Evolutionary conservation across 805 yeast species (phyloP).

Genomic region (Lipomyces mesembrius): DNA sequence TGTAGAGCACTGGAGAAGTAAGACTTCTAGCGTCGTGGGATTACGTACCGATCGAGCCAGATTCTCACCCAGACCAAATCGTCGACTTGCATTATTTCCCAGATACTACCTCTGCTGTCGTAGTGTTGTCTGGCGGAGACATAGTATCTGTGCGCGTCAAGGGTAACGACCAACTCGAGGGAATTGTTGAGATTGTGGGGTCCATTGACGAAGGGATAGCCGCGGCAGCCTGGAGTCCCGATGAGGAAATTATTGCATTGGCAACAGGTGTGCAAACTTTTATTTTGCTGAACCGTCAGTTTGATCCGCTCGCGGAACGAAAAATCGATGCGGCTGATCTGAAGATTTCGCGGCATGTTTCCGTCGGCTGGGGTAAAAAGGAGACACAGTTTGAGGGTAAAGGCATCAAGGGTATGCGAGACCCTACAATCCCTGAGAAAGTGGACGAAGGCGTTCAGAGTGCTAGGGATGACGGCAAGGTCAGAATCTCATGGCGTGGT

Average conservation of each 20-base stretch:
- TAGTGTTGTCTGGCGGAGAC: conserved; percentile 77
- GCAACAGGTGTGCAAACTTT: conserved; percentile 57
- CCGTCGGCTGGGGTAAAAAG: conserved; percentile 98
- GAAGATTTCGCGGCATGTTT: conserved; percentile 75
- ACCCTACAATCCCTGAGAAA: conserved; percentile 83
- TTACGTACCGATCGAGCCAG: conserved; percentile 24
- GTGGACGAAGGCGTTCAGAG: conserved; percentile 71
- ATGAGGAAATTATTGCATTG: conserved; percentile 81
- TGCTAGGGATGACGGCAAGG: conserved; percentile 55
- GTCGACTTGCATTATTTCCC: conserved; percentile 29
- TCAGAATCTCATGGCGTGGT: conserved; percentile 87
- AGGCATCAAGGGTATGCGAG: conserved; percentile 82
- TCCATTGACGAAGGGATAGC: conserved; percentile 74
- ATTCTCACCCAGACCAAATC: conserved; percentile 9
- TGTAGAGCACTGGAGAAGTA: conserved; percentile 52
- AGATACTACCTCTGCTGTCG: conserved; percentile 35
- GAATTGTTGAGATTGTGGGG: conserved; percentile 76
- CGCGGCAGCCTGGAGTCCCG: conserved; percentile 86
- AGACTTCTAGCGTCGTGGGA: conserved; percentile 64
- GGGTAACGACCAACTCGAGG: conserved; percentile 52
- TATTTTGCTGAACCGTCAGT: conserved; percentile 69
- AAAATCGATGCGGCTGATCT: conserved; percentile 65
- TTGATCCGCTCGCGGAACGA: conserved; percentile 78
- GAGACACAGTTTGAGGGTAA: conserved; percentile 96
- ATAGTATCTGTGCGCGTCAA: conserved; percentile 57